Evolutionary conservation across 441 rosid species (phyloP), one percentile per base, ranked within the genome.

Genomic region (Pelargonium australe): DNA sequence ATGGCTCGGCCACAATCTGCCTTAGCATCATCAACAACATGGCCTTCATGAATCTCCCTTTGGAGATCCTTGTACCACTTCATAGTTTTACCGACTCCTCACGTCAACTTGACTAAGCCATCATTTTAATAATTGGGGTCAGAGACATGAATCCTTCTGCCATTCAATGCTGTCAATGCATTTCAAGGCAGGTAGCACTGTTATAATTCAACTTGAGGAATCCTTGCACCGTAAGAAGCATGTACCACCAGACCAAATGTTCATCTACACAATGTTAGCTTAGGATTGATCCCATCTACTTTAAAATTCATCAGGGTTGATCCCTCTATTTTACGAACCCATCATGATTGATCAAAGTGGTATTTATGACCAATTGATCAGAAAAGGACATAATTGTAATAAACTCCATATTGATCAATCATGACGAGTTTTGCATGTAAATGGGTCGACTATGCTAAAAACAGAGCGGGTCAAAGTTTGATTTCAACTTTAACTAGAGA

Each of bases 181-280:
- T 61, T 61, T 61, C 64, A 61, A 16, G 41, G 16, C 65, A 62
- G 37, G 65, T 41, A 25, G 17, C 65, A 25, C 41, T 28, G 17
- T 62, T 28, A 31, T 7, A 62, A 62, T 25, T 45, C n/a, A 62
- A 25, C 37, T 61, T 61, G 14, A 31, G 37, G 64, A 61, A 61
- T 10, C 64, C 37, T 61, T 61, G 64, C 12, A 61, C 40, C 9
- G 10, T 20, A 61, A 12, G 37, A 20, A 61, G n/a, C 64, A 61
- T 20, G 40, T 58, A 17, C 63, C 65, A 11, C 40, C 28, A 62
- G 31, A 34, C 40, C 41, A 62, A 62, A 62, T 62, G 65, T 31
- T 62, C 41, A 28, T 11, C 65, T 62, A 20, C 23, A 25, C 65
- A 62, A 12, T 62, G 40, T 62, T 62, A 62, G 65, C 41, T 62